Base-by-base conservation (phyloP, 2,329 filamentous ascomycete genomes). In the Aspergillus costaricaensis region DNA sequence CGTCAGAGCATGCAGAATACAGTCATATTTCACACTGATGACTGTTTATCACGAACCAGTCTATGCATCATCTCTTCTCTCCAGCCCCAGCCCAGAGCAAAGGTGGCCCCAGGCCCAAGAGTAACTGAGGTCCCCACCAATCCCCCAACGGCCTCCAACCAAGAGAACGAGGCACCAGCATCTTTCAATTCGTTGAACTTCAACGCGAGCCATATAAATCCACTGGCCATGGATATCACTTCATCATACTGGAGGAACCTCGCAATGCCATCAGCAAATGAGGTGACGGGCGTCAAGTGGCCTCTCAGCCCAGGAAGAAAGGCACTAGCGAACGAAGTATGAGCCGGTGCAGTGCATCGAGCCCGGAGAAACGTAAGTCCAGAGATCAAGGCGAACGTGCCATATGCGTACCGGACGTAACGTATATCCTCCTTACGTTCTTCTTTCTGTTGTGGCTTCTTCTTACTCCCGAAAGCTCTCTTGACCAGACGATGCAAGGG, bases 221-320 rank as follows among this genome's bases (percentile, higher is more conserved):
- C 57, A 38, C 52, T 53, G 12, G 32, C 57, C 38, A 44, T 49
- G 4, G 48, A 51, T 2, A 57, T 23, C 3, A 36, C 27, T 30
- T 58, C 32, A 14, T 61, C 59, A 19, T 59, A 62, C n/a, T 62
- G 52, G 8, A 62, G 19, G 38, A 62, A 49, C 15, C 27, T 47
- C 12, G 60, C 54, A 19, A 58, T 61, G 5, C 54, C 59, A 2
- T 53, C 44, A 23, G 14, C n/a, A 12, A 57, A 57, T 5, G 44
- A 43, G 4, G 21, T 51, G 30, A 57, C 44, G 19, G 44, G 32
- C 14, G 6, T 21, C 5, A 15, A 10, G 17, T 36, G n/a, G 15
- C n/a, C 44, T 15, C 17, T 27, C 4, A 32, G 8, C 5, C 49
- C 23, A 5, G 59, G 59, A 5, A 38, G 30, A 5, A 57, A 39